Evolutionary conservation across 257 asterid genomes (phyloP).

Genomic region (Fraxinus pennsylvanica): DNA sequence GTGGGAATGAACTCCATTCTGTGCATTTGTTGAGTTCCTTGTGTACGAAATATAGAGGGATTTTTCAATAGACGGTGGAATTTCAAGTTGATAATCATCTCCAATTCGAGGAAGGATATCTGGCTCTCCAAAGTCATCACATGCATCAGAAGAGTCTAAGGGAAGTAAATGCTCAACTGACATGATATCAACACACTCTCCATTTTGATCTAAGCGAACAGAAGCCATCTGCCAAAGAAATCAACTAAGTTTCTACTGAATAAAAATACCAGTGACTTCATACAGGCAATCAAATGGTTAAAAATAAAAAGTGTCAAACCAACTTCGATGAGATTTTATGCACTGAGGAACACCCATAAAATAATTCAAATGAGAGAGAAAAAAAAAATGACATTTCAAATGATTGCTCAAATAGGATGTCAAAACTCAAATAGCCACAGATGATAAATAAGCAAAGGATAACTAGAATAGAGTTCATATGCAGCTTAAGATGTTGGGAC

Average conservation of each 20-base stretch:
- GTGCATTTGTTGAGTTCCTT: slow-evolving; percentile 15
- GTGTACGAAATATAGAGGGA: slow-evolving; percentile 15
- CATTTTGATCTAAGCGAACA: slow-evolving; percentile 29
- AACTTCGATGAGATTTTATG: too few species aligned
- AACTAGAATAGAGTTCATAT: background rate
- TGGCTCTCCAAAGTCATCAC: slow-evolving; percentile 36
- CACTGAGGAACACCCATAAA: too few species aligned
- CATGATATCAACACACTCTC: slow-evolving; percentile 32
- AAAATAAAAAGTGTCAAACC: too few species aligned
- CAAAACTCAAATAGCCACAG: background rate
- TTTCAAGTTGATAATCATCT: slow-evolving; percentile 58
- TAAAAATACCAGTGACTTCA: too few species aligned
- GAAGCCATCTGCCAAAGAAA: slow-evolving; percentile 39
- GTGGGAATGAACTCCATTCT: slow-evolving; percentile 15
- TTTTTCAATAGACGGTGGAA: slow-evolving; percentile 39
- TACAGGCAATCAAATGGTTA: too few species aligned
- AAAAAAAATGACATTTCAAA: too few species aligned
- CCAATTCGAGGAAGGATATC: slow-evolving; percentile 49
- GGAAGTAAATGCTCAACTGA: slow-evolving; percentile 28
- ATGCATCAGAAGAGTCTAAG: slow-evolving; percentile 26
- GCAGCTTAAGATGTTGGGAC: background rate
- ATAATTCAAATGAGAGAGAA: too few species aligned
- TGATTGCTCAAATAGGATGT: background rate
- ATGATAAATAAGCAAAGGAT: background rate
- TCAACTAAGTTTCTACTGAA: slow-evolving; percentile 9